These are phyloP conservation scores for Xylaria bambusicola DNA, from an alignment of 495 filamentous ascomycete genomes.

Conservation along the genomic window DNA sequence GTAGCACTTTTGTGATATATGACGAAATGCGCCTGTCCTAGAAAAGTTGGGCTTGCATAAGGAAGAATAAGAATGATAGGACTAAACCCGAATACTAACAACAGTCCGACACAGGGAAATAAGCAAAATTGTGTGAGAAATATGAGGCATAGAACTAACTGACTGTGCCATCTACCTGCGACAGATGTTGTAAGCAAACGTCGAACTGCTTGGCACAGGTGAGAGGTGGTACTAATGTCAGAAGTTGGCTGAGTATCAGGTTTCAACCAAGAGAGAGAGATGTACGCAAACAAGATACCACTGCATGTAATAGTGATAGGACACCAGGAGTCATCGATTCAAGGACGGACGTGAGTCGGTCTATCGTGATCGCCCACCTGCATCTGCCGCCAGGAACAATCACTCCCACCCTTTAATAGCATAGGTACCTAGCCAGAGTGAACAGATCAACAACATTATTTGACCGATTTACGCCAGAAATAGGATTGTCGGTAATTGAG, in stretches of 20 bases:
- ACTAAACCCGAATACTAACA: no score
- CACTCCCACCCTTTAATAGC: no score
- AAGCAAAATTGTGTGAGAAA: background rate
- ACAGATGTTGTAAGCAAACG: background rate
- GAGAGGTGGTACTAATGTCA: background rate
- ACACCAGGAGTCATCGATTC: no score
- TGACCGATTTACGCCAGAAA: no score
- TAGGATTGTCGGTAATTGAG: background rate
- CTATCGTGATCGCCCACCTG: no score
- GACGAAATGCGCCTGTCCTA: constrained; percentile 9
- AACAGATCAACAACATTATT: no score
- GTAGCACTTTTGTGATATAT: constrained; percentile 12
- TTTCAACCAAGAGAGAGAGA: no score
- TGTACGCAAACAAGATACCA: no score
- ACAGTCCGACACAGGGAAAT: background rate
- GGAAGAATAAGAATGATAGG: constrained; percentile 1
- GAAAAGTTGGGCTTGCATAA: background rate
- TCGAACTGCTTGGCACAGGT: background rate
- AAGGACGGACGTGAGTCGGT: no score
- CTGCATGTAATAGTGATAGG: no score
- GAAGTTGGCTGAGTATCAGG: background rate
- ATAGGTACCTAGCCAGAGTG: no score
- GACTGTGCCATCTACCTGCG: background rate
- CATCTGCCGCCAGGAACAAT: no score
- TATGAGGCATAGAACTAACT: constrained; percentile 4